phyloP scores from a whole-genome alignment of 768 basidiomycete species.

The Cubamyces lactineus region DNA sequence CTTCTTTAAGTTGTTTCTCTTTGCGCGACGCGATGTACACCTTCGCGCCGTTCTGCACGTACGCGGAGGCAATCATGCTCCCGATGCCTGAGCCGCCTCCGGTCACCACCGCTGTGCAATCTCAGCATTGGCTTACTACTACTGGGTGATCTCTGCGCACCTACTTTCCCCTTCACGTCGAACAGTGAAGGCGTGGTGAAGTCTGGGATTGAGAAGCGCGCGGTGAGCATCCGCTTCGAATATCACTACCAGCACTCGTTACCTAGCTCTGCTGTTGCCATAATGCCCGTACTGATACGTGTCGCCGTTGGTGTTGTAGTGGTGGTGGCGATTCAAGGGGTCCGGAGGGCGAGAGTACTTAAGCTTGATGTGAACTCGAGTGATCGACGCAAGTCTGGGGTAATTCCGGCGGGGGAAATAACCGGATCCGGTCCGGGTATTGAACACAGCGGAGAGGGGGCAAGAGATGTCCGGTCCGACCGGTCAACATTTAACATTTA shows the following conservation, averaged over 20 bases:
- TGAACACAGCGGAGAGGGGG: too few relatives aligned
- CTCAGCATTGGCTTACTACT: neutral
- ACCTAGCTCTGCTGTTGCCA: slow-evolving; percentile 2
- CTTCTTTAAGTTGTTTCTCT: slow-evolving; percentile 76
- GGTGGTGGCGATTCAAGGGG: neutral
- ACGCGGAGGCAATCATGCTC: slow-evolving; percentile 80
- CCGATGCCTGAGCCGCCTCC: slow-evolving; percentile 87
- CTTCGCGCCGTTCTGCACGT: slow-evolving; percentile 83
- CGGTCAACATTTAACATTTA: too few relatives aligned
- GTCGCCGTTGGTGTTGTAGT: neutral
- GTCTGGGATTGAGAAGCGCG: slow-evolving; percentile 38
- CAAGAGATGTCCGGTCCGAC: too few relatives aligned
- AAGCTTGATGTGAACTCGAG: neutral
- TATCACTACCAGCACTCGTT: neutral
- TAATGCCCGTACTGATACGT: neutral
- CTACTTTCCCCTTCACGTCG: slow-evolving; percentile 70
- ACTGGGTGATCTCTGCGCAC: slow-evolving; percentile 37
- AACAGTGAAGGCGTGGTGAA: slow-evolving; percentile 59
- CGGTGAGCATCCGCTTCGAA: neutral
- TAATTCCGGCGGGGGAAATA: neutral
- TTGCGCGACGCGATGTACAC: slow-evolving; percentile 92
- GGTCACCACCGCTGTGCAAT: slow-evolving; percentile 65
- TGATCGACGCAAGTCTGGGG: neutral
- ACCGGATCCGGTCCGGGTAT: neutral
- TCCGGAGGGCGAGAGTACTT: too few relatives aligned